Conservation (phyloP, 139 green algal genomes). For the Chloropicon primus region DNA sequence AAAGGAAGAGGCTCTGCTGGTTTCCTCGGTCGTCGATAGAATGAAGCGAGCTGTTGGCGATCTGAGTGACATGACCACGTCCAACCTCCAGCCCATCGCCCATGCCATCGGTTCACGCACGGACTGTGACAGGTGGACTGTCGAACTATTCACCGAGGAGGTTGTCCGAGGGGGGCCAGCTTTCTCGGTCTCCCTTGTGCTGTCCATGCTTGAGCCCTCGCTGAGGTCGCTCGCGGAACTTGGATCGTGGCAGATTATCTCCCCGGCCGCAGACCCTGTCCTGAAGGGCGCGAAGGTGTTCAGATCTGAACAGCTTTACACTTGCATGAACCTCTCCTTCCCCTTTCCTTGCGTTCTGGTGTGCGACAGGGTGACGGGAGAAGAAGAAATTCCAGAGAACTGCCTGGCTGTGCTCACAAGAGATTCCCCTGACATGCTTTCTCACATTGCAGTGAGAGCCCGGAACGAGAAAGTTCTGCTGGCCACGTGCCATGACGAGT, state of each 20-base stretch:
- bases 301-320: conserved; percentile 67
- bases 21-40: conserved; percentile 75
- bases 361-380: conserved; percentile 57
- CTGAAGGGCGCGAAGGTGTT: background rate
- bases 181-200: conserved; percentile 70
- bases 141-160: conserved; percentile 88
- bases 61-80: conserved; percentile 23
- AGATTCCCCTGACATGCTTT: conserved; percentile 78
- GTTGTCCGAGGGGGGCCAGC: conserved; percentile 75
- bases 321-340: background rate
- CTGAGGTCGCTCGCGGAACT: conserved; percentile 69
- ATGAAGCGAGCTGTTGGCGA: conserved; percentile 55
- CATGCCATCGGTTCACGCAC: conserved; percentile 36
- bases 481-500: conserved; percentile 45
- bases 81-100: conserved; percentile 39
- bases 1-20: conserved; percentile 72
- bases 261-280: background rate
- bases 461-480: conserved; percentile 73
- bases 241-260: conserved; percentile 50
- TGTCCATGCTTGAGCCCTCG: conserved; percentile 45
- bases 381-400: conserved; percentile 90
- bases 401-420: conserved; percentile 69
- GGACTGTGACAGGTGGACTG: conserved; percentile 63
- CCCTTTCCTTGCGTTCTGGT: conserved; percentile 17
- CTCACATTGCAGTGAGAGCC: conserved; percentile 74